Evolutionary conservation across 2,329 filamentous ascomycete species (phyloP), one percentile per base, ranked within the genome.

Genomic region (Beauveria sp.): DNA sequence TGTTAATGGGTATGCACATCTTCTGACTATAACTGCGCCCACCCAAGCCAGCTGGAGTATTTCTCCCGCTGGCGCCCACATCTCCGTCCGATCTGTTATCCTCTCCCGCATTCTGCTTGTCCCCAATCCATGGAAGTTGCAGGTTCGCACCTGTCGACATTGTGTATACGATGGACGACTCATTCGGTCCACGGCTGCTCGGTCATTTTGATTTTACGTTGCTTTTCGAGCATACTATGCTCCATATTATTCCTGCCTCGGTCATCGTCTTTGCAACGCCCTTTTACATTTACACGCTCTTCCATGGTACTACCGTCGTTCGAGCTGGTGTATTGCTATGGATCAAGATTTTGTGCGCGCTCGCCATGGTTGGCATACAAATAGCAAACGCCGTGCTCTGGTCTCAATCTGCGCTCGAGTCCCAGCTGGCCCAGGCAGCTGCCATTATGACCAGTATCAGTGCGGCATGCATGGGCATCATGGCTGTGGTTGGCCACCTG

Each of bases 401-500:
- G 50, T 38, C 30, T 7, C 5, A 22, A 40, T 38, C 50, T 5
- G 18, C 50, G 7, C 16, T 38, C 18, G 30, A 52, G 28, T 52
- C 50, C 16, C 18, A 40, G 30, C 22, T 52, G 1, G 50, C 50
- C 10, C 18, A 49, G 1, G 66, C 73, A 0, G 69, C 73, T 18
- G 63, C 70, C 1, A 61, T 63, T 0, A 52, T 76, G 10, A 63
- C 64, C 0, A 57, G 72, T 2, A 30, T 72, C n/a, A 70, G 69
- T 30, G 66, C 69, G 0, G 10, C 71, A 6, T 66, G 61, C 8
- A 64, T 75, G 22, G 63, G 57, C 0, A 47, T 67, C 0, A 49
- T 76, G 3, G 74, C 71, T 0, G 75, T 70, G 28, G 18, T 61
- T 0, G 73, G 76, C 58, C 75, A 77, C 50, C 62, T 45, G 16